Evolutionary conservation across 2,329 filamentous ascomycete species (phyloP).

Genomic region (Lachnellula occidentalis): DNA sequence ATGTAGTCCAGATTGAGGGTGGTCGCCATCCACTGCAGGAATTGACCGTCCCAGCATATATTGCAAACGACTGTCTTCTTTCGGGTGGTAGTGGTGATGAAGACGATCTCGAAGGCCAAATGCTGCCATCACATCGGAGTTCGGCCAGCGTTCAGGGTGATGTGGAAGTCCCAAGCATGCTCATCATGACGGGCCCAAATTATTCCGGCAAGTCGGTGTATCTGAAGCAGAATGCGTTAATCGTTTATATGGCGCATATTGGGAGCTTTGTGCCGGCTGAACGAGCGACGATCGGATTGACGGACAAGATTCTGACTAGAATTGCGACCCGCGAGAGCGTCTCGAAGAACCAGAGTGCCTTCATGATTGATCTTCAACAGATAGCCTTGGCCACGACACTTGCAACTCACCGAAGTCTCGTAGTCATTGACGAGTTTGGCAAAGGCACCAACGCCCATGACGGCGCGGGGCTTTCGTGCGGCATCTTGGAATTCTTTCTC

Average conservation of each 20-base stretch:
- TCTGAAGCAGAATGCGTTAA: conserved; percentile 85
- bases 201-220: conserved; percentile 97
- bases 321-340: conserved; percentile 68
- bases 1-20: conserved; percentile 66
- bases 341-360: conserved; percentile 54
- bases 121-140: neutral
- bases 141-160: conserved; percentile 13
- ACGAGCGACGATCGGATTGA: conserved; percentile 72
- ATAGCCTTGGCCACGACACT: conserved; percentile 70
- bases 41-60: conserved; percentile 70
- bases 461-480: conserved; percentile 53
- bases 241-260: conserved; percentile 87
- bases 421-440: conserved; percentile 91
- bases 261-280: conserved; percentile 87
- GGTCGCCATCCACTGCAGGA: conserved; percentile 88
- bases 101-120: conserved; percentile 11
- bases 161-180: conserved; percentile 51
- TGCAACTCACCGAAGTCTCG: conserved; percentile 68
- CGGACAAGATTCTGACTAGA: conserved; percentile 86
- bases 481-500: conserved; percentile 52
- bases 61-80: conserved; percentile 75
- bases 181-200: conserved; percentile 88
- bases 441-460: conserved; percentile 56
- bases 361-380: conserved; percentile 79
- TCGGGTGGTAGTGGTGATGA: conserved; percentile 48